These are phyloP conservation scores for Solanum pennellii DNA, from an alignment of 257 asterid species.

Conservation along the genomic window DNA sequence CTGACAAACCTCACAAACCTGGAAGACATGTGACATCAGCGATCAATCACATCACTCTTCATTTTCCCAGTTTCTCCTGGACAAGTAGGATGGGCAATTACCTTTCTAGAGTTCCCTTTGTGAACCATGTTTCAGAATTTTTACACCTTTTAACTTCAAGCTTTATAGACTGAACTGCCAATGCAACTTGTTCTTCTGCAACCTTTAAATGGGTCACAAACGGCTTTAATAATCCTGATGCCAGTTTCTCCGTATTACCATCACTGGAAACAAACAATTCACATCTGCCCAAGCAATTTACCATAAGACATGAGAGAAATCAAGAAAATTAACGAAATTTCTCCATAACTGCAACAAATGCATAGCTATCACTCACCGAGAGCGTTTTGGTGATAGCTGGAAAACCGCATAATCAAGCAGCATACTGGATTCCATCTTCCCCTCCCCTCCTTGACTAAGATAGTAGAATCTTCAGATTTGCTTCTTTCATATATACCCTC, in stretches of 20 bases:
- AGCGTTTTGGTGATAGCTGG: constrained; percentile 75
- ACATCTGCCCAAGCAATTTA: constrained; percentile 32
- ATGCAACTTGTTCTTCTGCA: constrained; percentile 51
- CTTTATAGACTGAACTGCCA: constrained; percentile 40
- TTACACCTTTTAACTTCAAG: constrained; percentile 40
- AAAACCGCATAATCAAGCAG: constrained; percentile 81
- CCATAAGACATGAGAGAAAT: background rate
- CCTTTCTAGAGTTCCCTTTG: constrained; percentile 72
- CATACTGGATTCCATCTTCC: constrained; percentile 44
- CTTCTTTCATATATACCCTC: constrained; percentile 16
- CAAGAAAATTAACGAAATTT: background rate
- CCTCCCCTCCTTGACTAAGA: constrained; percentile 9
- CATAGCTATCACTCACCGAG: constrained; percentile 34
- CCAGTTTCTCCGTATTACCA: constrained; percentile 56
- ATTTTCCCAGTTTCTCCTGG: background rate
- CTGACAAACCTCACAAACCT: constrained; percentile 74
- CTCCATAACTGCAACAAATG: background rate
- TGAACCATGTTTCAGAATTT: constrained; percentile 56
- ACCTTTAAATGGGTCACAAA: constrained; percentile 47
- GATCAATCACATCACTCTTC: background rate
- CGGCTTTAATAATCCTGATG: constrained; percentile 61
- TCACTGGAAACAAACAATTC: constrained; percentile 52
- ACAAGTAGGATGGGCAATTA: constrained; percentile 11
- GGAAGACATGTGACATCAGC: constrained; percentile 3
- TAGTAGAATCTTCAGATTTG: background rate